These are phyloP conservation scores for Rhododendron griersonianum DNA, from an alignment of 148 eudicot genomes.

Conservation along the genomic window DNA sequence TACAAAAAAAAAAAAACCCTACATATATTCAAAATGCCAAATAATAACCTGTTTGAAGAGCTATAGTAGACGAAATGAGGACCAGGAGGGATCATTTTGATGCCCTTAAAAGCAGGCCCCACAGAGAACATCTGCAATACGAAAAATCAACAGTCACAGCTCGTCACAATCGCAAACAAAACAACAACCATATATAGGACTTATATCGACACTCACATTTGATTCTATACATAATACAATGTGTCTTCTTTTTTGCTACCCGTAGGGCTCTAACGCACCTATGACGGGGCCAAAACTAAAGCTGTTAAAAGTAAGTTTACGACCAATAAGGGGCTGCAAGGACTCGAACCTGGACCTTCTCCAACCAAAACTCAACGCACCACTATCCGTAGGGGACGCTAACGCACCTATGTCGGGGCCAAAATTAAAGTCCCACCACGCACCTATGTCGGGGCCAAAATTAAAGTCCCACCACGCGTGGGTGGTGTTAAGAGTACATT, in stretches of 20 bases:
- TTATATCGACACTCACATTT: background rate
- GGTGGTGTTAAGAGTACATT: background rate
- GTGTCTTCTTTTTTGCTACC: no score
- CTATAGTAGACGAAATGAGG: slow-evolving; percentile 77
- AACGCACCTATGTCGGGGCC: background rate
- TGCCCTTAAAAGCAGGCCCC: slow-evolving; percentile 82
- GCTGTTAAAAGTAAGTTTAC: no score
- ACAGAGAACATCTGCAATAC: slow-evolving; percentile 62
- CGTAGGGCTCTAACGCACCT: no score
- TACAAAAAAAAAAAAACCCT: background rate
- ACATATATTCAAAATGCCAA: background rate
- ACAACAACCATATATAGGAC: background rate
- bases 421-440: no score
- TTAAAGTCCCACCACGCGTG: background rate
- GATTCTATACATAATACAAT: background rate
- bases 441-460: no score
- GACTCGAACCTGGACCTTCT: no score
- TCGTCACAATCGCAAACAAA: background rate
- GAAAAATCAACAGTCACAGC: background rate
- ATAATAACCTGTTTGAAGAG: slow-evolving; percentile 54
- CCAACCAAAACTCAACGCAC: no score
- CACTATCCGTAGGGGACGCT: no score
- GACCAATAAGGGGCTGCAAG: no score
- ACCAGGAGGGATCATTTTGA: slow-evolving; percentile 98
- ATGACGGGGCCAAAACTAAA: no score